A percentile compares a stretch with the other conserved stretches of the same genome.
These are phyloP conservation scores for Zanthoxylum bungeanum DNA, from an alignment of 345 rosid genomes.

Conservation along the genomic window DNA sequence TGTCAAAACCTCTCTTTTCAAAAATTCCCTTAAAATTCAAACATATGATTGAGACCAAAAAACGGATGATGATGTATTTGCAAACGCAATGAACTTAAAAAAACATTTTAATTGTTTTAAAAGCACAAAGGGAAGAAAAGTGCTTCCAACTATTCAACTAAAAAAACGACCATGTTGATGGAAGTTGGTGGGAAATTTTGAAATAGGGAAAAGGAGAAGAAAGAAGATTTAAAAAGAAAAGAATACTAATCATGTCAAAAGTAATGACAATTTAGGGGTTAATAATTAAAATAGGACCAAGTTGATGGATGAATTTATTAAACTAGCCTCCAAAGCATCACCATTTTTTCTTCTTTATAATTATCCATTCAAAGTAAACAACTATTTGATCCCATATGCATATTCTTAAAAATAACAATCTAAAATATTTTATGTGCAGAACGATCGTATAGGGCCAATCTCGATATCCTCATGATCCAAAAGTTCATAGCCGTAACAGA, in stretches of 20 bases:
- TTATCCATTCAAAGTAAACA: neutral
- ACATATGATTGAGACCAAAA: neutral
- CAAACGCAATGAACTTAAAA: neutral
- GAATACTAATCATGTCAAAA: constrained; percentile 4
- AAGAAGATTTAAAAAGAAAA: neutral
- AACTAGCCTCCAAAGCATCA: constrained; percentile 1
- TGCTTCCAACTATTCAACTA: neutral
- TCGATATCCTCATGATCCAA: no score
- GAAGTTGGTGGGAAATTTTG: constrained; percentile 15
- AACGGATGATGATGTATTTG: neutral
- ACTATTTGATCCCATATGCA: no score
- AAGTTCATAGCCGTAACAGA: no score
- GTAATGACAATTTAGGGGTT: neutral
- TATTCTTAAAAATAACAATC: no score
- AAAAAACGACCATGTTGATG: constrained; percentile 20
- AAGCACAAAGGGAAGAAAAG: neutral
- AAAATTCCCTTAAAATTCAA: neutral
- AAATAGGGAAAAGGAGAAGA: constrained; percentile 6
- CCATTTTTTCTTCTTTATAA: neutral
- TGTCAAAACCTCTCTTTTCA: neutral
- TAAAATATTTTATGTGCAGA: no score
- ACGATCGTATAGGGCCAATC: no score
- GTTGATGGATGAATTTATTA: constrained; percentile 11
- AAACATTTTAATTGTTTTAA: neutral
- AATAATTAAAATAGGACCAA: constrained; percentile 11